These are phyloP conservation scores for Cymbopogon flexuosus DNA, from an alignment of 202 grass and related monocot species.

Conservation along the genomic window DNA sequence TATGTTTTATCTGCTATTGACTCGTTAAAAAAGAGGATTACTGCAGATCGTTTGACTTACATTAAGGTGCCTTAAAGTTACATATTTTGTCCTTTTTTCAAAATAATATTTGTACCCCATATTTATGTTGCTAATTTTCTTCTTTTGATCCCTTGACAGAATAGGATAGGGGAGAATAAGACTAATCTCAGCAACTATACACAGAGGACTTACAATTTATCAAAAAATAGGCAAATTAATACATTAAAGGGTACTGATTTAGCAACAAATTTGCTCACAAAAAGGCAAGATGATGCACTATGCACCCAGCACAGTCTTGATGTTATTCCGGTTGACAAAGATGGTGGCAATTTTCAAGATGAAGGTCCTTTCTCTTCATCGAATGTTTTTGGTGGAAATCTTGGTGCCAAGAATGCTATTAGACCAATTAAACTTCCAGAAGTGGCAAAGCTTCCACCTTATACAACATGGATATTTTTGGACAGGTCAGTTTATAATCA, in stretches of 20 bases:
- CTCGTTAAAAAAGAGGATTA: slow-evolving; percentile 78
- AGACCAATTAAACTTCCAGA: slow-evolving; percentile 71
- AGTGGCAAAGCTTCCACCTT: slow-evolving; percentile 64
- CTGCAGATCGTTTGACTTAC: slow-evolving; percentile 67
- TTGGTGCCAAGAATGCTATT: slow-evolving; percentile 55
- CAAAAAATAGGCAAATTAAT: slow-evolving; percentile 62
- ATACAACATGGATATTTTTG: slow-evolving; percentile 97
- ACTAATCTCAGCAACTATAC: slow-evolving; percentile 66
- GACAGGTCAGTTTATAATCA: slow-evolving; percentile 63
- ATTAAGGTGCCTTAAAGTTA: slow-evolving; percentile 61
- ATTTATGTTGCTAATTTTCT: not conserved
- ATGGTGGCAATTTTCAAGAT: slow-evolving; percentile 61
- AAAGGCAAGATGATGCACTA: slow-evolving; percentile 78
- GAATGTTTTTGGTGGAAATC: slow-evolving; percentile 56
- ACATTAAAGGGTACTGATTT: slow-evolving; percentile 50
- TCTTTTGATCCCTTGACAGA: slow-evolving; percentile 50
- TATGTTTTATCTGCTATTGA: slow-evolving; percentile 63
- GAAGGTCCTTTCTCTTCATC: slow-evolving; percentile 66
- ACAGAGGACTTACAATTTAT: slow-evolving; percentile 64
- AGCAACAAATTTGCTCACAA: slow-evolving; percentile 65
- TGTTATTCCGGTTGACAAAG: slow-evolving; percentile 49
- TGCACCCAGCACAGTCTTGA: slow-evolving; percentile 56
- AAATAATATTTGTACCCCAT: slow-evolving; percentile 6
- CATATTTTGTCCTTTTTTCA: slow-evolving; percentile 3
- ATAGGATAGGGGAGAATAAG: slow-evolving; percentile 72